Conservation (phyloP, 2,329 filamentous ascomycete species). For the Alternaria ethzedia region DNA sequence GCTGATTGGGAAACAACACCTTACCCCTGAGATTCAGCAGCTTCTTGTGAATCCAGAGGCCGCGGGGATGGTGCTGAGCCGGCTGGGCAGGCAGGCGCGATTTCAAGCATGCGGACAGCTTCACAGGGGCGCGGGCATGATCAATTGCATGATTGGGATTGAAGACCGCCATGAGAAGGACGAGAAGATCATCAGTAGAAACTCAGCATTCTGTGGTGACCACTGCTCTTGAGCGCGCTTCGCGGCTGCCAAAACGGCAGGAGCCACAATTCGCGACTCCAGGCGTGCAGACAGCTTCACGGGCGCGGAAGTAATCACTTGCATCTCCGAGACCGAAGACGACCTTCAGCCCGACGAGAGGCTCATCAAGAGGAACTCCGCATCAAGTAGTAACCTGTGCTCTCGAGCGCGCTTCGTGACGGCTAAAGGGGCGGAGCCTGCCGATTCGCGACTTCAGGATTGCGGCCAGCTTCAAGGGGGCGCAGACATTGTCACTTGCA, state of each 20-base stretch:
- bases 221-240: background rate
- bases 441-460: background rate
- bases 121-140: background rate
- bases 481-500: background rate
- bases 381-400: background rate
- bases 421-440: background rate
- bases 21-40: background rate
- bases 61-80: background rate
- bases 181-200: background rate
- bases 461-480: background rate
- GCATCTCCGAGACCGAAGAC: background rate
- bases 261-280: background rate
- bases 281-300: background rate
- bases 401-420: background rate
- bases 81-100: background rate
- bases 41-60: background rate
- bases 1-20: background rate
- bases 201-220: background rate
- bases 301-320: background rate
- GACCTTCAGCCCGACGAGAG: background rate
- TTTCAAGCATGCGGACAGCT: background rate
- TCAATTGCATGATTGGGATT: background rate
- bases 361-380: background rate
- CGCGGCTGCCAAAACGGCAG: background rate
- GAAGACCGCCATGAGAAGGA: background rate